These are phyloP conservation scores for Voacanga thouarsii DNA, from an alignment of 257 asterid species.

Conservation along the genomic window DNA sequence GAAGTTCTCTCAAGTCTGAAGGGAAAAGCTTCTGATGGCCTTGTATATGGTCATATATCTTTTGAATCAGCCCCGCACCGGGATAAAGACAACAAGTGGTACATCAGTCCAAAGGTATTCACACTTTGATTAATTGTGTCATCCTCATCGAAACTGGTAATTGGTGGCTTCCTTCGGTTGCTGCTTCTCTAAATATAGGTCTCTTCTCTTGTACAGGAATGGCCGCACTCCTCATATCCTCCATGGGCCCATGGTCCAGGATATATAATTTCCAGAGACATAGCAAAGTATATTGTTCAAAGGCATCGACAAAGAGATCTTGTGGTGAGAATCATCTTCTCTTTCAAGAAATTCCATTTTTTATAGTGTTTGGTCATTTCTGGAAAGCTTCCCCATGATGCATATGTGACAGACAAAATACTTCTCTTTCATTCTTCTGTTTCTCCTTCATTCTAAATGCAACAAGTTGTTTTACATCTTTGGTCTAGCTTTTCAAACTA, in stretches of 20 bases:
- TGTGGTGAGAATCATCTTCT: slow-evolving; percentile 39
- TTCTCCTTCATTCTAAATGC: neutral
- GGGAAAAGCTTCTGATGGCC: slow-evolving; percentile 48
- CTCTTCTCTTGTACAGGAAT: slow-evolving; percentile 55
- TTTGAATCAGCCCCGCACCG: slow-evolving; percentile 82
- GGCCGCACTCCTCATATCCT: slow-evolving; percentile 80
- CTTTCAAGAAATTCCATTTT: neutral
- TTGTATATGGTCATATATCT: slow-evolving; percentile 71
- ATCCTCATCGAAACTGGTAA: neutral
- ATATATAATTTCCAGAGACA: slow-evolving; percentile 70
- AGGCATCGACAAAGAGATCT: slow-evolving; percentile 67
- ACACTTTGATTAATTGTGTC: neutral
- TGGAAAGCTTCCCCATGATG: neutral
- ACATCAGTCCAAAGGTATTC: slow-evolving; percentile 72
- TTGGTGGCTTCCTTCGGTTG: neutral
- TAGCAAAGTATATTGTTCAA: slow-evolving; percentile 76
- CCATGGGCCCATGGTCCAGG: slow-evolving; percentile 99
- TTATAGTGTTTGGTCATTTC: neutral
- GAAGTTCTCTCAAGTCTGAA: slow-evolving; percentile 65
- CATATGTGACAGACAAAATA: neutral
- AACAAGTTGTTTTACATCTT: neutral
- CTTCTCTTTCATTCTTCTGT: neutral
- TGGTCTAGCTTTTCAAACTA: slow-evolving; percentile 68
- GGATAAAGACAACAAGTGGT: slow-evolving; percentile 86
- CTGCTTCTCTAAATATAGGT: slow-evolving; percentile 5